These are phyloP conservation scores for Ormosia emarginata DNA, from an alignment of 306 rosid genomes.

Conservation along the genomic window DNA sequence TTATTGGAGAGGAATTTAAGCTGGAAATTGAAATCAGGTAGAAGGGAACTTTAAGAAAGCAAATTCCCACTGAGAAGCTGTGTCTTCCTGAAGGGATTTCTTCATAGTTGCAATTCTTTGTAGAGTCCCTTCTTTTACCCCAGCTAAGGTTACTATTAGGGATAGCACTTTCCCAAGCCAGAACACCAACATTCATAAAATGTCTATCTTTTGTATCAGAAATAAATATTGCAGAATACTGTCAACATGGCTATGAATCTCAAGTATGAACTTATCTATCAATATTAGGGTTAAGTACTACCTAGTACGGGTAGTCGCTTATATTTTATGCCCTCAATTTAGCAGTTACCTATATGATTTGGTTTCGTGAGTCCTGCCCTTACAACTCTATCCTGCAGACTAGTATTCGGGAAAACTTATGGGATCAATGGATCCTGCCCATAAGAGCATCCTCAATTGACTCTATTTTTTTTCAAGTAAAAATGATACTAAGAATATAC, in stretches of 20 bases:
- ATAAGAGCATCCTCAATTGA: neutral
- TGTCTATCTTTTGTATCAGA: neutral
- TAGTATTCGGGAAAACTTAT: neutral
- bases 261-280: neutral
- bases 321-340: neutral
- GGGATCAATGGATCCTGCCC: neutral
- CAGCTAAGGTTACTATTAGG: neutral
- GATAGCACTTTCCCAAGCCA: neutral
- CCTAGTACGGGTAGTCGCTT: neutral
- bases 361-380: neutral
- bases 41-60: neutral
- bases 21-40: slow-evolving; percentile 29
- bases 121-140: neutral
- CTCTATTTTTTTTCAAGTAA: neutral
- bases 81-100: neutral
- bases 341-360: neutral
- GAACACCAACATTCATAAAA: neutral
- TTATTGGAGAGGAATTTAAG: slow-evolving; percentile 63
- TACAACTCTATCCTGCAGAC: neutral
- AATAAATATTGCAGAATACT: neutral
- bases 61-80: neutral
- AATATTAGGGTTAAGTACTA: neutral
- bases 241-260: slow-evolving; percentile 1
- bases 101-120: neutral
- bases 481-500: neutral